phyloP scores from a whole-genome alignment of 2,329 filamentous ascomycete species.

The Sporothrix pseudoabietina region DNA sequence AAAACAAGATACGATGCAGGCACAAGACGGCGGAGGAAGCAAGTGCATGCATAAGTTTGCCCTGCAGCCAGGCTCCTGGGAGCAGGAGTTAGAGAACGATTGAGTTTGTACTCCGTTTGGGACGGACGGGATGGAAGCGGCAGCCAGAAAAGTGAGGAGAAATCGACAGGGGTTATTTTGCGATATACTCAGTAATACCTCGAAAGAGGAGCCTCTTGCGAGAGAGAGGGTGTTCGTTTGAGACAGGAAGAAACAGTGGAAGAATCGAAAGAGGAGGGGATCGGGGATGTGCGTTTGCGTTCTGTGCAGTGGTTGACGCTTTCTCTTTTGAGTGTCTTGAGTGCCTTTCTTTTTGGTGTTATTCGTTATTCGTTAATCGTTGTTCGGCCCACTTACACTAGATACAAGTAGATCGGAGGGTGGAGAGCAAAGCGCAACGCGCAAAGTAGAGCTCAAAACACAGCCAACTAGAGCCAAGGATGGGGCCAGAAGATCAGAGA shows the following conservation, averaged over 20 bases:
- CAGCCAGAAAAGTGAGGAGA: background rate
- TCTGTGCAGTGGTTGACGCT: background rate
- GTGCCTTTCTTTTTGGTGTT: background rate
- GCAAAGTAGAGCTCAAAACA: background rate
- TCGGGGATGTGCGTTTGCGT: background rate
- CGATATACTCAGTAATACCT: background rate
- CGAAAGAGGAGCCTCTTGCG: background rate
- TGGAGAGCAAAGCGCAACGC: background rate
- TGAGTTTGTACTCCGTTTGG: background rate
- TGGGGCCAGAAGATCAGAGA: constrained; percentile 15
- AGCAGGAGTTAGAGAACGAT: background rate
- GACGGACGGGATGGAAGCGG: background rate
- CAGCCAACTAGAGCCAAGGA: constrained; percentile 12
- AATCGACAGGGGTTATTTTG: background rate
- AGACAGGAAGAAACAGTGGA: constrained; percentile 20
- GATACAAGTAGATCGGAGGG: constrained; percentile 9
- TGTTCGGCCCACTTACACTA: constrained; percentile 7
- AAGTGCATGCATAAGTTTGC: constrained; percentile 11
- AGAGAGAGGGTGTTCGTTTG: background rate
- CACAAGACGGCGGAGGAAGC: background rate
- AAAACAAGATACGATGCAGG: background rate
- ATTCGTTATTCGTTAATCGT: background rate
- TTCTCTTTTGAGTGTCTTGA: background rate
- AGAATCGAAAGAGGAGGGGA: background rate
- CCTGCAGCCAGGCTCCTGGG: background rate